Conservation (phyloP, 2,329 filamentous ascomycete genomes). For the Colletotrichum brevisporum region DNA sequence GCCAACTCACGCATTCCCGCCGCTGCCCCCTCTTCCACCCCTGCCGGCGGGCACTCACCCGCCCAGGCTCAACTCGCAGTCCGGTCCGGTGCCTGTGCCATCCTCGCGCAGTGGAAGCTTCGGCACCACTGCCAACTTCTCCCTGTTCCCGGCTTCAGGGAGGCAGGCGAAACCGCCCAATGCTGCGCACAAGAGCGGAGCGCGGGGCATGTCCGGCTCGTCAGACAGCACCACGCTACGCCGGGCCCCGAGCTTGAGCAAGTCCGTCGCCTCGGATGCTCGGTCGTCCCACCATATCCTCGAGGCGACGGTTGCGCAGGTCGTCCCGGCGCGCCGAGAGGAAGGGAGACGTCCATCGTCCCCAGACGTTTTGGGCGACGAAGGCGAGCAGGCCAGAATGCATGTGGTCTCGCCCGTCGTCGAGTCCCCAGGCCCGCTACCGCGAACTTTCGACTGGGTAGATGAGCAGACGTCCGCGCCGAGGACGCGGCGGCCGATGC, state of each 20-base stretch:
- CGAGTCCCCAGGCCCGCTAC: not conserved
- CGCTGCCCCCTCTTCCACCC: constrained; percentile 32
- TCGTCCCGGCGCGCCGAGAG: not conserved
- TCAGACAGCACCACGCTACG: not conserved
- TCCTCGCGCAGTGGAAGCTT: constrained; percentile 2
- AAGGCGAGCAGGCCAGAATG: not conserved
- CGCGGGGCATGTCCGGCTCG: constrained; percentile 17
- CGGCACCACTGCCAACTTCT: not conserved
- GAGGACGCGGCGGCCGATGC: not conserved
- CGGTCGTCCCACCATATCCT: not conserved
- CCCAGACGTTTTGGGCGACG: constrained; percentile 25
- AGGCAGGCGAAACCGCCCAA: constrained; percentile 8
- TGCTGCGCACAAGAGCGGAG: not conserved
- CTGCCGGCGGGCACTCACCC: not conserved
- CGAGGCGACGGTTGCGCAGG: not conserved
- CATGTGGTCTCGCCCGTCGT: not conserved
- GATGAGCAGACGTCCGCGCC: constrained; percentile 20
- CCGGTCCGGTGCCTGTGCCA: not conserved
- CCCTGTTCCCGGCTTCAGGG: not conserved
- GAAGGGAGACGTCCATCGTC: constrained; percentile 12
- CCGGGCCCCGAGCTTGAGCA: constrained; percentile 1
- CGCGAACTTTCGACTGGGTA: constrained; percentile 22
- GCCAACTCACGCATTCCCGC: constrained; percentile 31
- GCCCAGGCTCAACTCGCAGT: not conserved
- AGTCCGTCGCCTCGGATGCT: constrained; percentile 8